phyloP scores from a whole-genome alignment of 2,329 filamentous ascomycete species.

The Sporothrix humicola region DNA sequence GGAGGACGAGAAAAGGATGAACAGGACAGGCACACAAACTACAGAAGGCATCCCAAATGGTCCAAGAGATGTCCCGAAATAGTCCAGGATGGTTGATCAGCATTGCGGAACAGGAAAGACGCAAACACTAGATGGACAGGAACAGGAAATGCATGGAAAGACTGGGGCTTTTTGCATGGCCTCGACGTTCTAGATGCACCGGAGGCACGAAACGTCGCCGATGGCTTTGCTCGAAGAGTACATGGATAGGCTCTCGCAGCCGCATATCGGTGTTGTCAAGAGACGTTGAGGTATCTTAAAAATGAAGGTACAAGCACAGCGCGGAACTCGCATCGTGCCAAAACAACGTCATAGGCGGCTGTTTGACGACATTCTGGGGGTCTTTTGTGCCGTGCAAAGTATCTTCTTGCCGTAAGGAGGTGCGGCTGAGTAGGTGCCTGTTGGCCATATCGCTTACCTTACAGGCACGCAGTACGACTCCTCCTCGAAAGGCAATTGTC shows the following conservation, averaged over 20 bases:
- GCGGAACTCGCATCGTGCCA: background rate
- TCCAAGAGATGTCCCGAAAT: constrained; percentile 16
- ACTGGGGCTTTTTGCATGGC: background rate
- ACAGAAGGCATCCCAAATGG: background rate
- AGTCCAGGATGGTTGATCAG: background rate
- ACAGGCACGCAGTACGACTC: no score
- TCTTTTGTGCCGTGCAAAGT: background rate
- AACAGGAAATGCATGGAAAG: background rate
- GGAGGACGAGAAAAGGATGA: background rate
- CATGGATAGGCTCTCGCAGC: no score
- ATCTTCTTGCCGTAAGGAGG: background rate
- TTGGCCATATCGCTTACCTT: background rate
- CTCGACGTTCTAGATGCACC: constrained; percentile 23
- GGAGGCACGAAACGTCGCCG: constrained; percentile 4
- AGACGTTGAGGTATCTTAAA: no score
- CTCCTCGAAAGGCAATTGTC: background rate
- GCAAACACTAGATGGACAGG: background rate
- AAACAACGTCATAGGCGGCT: constrained; percentile 20
- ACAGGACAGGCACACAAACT: background rate
- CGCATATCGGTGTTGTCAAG: no score
- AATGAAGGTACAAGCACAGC: background rate
- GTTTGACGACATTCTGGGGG: background rate
- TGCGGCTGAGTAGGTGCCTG: background rate
- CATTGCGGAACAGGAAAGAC: background rate
- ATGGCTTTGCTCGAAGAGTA: background rate